Conservation (phyloP, 805 yeast genomes). For the Metschnikowia sp. region DNA sequence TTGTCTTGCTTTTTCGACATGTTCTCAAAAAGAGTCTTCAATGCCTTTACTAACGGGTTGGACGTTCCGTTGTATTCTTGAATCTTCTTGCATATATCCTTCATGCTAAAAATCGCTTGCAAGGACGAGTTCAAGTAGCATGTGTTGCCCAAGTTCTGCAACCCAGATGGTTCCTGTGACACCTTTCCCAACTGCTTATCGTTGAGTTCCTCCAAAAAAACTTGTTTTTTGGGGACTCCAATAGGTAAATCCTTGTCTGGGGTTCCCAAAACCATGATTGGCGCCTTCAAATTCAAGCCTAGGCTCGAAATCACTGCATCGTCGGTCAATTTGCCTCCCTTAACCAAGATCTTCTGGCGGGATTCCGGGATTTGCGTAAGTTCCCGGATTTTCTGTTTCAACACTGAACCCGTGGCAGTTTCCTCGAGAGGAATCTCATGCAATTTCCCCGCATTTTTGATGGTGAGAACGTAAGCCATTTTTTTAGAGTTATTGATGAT, state of each 20-base stretch:
- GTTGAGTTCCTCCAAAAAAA: conserved; percentile 68
- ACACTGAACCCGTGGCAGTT: conserved; percentile 52
- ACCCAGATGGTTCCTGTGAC: conserved; percentile 57
- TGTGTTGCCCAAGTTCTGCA: conserved; percentile 70
- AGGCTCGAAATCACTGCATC: conserved; percentile 53
- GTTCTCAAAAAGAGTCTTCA: conserved; percentile 44
- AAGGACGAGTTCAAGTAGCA: conserved; percentile 72
- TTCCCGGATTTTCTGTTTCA: conserved; percentile 67
- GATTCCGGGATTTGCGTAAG: conserved; percentile 80
- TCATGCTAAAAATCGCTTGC: conserved; percentile 50
- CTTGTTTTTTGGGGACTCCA: conserved; percentile 51
- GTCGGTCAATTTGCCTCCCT: conserved; percentile 83
- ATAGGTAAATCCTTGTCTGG: conserved; percentile 62
- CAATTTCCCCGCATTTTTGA: conserved; percentile 43
- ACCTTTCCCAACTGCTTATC: conserved; percentile 38
- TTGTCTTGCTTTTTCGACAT: conserved; percentile 43
- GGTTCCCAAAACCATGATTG: conserved; percentile 88
- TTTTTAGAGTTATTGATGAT: background rate
- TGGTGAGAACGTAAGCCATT: conserved; percentile 20
- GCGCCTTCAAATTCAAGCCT: conserved; percentile 59
- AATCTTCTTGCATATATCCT: conserved; percentile 37
- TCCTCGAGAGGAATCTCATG: conserved; percentile 44
- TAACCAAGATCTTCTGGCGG: conserved; percentile 85
- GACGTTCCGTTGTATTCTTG: conserved; percentile 9
- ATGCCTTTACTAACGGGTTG: conserved; percentile 26